Evolutionary conservation across 106 monocot species (phyloP).

Genomic region (Allium sativum): DNA sequence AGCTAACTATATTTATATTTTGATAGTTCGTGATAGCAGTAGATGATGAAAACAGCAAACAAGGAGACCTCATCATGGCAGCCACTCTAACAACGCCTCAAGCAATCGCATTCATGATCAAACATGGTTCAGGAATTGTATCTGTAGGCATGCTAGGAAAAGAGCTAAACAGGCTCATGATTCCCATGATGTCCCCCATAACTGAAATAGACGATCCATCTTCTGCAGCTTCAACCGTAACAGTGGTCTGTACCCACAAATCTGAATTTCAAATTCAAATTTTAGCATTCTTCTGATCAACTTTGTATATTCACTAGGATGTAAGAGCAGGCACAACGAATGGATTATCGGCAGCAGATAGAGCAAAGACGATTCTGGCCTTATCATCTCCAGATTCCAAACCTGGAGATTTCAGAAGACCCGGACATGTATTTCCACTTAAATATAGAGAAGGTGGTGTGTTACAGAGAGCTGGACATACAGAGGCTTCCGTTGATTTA

Average conservation of each 20-base stretch:
- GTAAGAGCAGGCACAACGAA: slow-evolving; percentile 45
- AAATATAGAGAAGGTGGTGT: slow-evolving; percentile 73
- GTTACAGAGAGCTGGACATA: slow-evolving; percentile 63
- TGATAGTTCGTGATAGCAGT: slow-evolving; percentile 81
- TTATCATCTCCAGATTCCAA: slow-evolving; percentile 61
- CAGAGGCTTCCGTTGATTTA: slow-evolving; percentile 76
- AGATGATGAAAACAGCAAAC: slow-evolving; percentile 70
- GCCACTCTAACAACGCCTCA: slow-evolving; percentile 49
- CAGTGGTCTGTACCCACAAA: slow-evolving; percentile 32
- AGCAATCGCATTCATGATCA: slow-evolving; percentile 71
- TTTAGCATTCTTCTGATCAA: not conserved
- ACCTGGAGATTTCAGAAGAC: slow-evolving; percentile 66
- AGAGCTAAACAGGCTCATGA: slow-evolving; percentile 60
- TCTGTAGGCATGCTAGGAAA: slow-evolving; percentile 76
- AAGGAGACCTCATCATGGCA: slow-evolving; percentile 76
- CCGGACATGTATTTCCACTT: slow-evolving; percentile 81
- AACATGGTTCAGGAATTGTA: slow-evolving; percentile 78
- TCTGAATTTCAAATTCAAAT: not conserved
- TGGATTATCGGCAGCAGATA: slow-evolving; percentile 65
- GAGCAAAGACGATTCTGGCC: slow-evolving; percentile 52
- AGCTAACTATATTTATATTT: slow-evolving; percentile 23
- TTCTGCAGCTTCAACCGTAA: slow-evolving; percentile 41
- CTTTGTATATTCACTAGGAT: slow-evolving; percentile 26
- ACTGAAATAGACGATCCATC: slow-evolving; percentile 52
- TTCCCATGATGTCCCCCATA: slow-evolving; percentile 65